Evolutionary conservation across 2,329 filamentous ascomycete species (phyloP).

Genomic region (Ambrosiella beaveri): DNA sequence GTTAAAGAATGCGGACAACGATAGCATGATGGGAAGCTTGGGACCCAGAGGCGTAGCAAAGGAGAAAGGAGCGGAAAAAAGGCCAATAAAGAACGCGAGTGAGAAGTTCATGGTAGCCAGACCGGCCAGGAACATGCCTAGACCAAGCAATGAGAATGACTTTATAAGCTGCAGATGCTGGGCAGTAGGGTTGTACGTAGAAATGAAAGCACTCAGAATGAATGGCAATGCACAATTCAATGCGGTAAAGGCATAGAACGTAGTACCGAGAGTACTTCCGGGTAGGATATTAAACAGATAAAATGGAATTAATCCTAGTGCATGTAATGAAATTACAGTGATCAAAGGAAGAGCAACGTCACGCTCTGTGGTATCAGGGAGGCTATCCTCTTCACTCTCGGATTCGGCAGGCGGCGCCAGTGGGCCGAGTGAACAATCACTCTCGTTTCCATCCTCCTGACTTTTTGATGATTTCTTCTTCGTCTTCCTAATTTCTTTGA

Average conservation of each 20-base stretch:
- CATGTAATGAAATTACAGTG: conserved; percentile 55
- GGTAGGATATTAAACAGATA: conserved; percentile 70
- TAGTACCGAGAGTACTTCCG: conserved; percentile 41
- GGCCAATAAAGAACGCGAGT: conserved; percentile 66
- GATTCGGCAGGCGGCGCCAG: neutral
- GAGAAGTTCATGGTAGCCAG: conserved; percentile 94
- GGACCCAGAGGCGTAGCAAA: conserved; percentile 42
- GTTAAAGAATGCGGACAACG: conserved; percentile 30
- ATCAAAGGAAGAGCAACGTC: conserved; percentile 56
- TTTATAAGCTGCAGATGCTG: conserved; percentile 69
- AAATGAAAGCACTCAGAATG: conserved; percentile 37
- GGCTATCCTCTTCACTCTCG: neutral
- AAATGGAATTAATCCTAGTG: conserved; percentile 62
- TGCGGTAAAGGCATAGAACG: conserved; percentile 40
- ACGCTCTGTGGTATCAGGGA: conserved; percentile 32
- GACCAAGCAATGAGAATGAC: conserved; percentile 77
- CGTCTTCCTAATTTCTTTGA: neutral
- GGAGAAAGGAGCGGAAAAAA: conserved; percentile 62
- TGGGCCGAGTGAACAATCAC: neutral
- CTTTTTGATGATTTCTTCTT: conserved; percentile 15
- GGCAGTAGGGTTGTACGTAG: conserved; percentile 32
- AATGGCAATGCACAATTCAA: conserved; percentile 40
- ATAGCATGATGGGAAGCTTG: conserved; percentile 25
- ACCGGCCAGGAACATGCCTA: conserved; percentile 81
- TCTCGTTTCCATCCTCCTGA: neutral